phyloP scores from a whole-genome alignment of 768 basidiomycete species.

The Cystobasidium tubakii region DNA sequence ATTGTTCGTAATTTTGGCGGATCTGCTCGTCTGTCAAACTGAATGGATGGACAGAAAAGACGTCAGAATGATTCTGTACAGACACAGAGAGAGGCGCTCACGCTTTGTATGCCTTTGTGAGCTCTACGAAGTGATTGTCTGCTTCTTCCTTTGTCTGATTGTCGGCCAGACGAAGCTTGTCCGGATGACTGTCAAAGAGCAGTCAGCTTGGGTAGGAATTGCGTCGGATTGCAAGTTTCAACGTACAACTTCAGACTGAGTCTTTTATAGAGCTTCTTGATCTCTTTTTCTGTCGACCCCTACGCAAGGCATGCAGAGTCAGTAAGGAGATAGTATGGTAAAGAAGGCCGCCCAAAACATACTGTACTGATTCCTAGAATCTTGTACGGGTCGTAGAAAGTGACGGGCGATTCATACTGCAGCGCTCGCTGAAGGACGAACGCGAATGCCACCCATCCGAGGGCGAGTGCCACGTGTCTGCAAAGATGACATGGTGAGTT shows the following conservation, averaged over 20 bases:
- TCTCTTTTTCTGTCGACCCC: constrained; percentile 74
- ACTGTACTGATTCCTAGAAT: constrained; percentile 75
- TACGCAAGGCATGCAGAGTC: constrained; percentile 46
- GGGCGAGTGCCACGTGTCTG: constrained; percentile 60
- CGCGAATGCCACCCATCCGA: constrained; percentile 70
- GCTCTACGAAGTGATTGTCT: constrained; percentile 75
- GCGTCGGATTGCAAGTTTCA: background rate
- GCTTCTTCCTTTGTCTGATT: constrained; percentile 83
- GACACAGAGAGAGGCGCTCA: no score
- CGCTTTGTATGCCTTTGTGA: constrained; percentile 98
- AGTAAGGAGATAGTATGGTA: background rate
- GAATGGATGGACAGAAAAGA: background rate
- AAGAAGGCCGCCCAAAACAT: constrained; percentile 46
- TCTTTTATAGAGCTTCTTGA: constrained; percentile 91
- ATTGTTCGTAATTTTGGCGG: constrained; percentile 78
- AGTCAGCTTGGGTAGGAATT: background rate
- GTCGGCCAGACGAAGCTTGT: constrained; percentile 77
- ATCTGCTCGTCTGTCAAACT: constrained; percentile 88
- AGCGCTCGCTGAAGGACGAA: constrained; percentile 59
- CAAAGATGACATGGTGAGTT: background rate
- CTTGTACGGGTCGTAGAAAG: constrained; percentile 86
- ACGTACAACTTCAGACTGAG: constrained; percentile 77
- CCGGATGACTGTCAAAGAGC: constrained; percentile 73
- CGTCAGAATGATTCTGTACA: no score
- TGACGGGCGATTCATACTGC: constrained; percentile 55